Percentiles rank a stretch among this genome's conserved stretches.
Conservation (phyloP, 2,329 filamentous ascomycete species). For the Colletotrichum chrysophilum region DNA sequence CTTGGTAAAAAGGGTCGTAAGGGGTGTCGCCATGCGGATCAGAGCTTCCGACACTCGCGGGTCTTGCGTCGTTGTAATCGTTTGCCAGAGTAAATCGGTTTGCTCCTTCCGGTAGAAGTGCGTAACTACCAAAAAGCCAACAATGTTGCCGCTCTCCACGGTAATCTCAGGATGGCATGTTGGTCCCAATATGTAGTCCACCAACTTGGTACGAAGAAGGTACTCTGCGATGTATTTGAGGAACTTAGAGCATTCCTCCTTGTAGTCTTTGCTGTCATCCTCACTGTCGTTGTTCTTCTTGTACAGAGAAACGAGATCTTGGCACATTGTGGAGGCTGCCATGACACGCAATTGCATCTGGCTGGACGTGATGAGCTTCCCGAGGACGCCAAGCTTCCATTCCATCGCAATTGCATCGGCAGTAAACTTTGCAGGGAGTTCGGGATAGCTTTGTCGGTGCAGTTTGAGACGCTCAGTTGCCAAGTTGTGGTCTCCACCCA, state of each 20-base stretch:
- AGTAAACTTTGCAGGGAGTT: conserved; percentile 42
- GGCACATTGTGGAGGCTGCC: conserved; percentile 77
- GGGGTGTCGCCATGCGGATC: conserved; percentile 64
- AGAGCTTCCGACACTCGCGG: conserved; percentile 84
- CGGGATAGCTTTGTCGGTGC: conserved; percentile 38
- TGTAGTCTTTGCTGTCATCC: conserved; percentile 35
- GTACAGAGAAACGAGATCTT: conserved; percentile 72
- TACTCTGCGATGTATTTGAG: conserved; percentile 73
- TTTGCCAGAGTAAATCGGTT: conserved; percentile 84
- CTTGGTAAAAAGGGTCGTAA: conserved; percentile 53
- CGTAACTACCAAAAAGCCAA: conserved; percentile 86
- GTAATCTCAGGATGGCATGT: conserved; percentile 94
- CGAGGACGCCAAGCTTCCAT: conserved; percentile 74
- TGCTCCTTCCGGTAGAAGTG: conserved; percentile 73
- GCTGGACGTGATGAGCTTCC: conserved; percentile 78
- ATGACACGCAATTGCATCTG: conserved; percentile 90
- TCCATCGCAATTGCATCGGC: conserved; percentile 60
- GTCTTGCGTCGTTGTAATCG: conserved; percentile 81
- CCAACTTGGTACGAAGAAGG: conserved; percentile 71
- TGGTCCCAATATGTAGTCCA: conserved; percentile 87
- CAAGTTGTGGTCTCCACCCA: conserved; percentile 41
- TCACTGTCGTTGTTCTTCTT: conserved; percentile 55
- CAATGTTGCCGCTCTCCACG: conserved; percentile 78
- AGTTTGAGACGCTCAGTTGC: conserved; percentile 37
- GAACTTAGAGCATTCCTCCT: conserved; percentile 38